Base-by-base conservation (phyloP, 1,284 basidiomycete species). In the Boletellus sp. region DNA sequence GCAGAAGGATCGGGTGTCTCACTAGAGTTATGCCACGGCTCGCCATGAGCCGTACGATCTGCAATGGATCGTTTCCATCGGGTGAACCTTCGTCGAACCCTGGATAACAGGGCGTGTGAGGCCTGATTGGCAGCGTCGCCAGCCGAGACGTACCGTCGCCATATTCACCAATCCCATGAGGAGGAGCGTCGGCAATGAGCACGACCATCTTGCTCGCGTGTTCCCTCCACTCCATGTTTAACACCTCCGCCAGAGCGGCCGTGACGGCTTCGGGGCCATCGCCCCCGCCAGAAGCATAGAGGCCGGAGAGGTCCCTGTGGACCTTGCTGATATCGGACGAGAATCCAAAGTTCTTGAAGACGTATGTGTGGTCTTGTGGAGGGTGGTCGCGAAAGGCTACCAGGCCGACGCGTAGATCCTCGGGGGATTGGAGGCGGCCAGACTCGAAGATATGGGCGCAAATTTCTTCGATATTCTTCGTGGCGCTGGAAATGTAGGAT, bases 181-280 rank as follows among this genome's bases (percentile, higher is more conserved):
- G 94, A 21, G 95, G 96, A 1, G 95, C 95, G 75, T 99, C 96
- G 9, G 96, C 93, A 58, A 98, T 94, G 55, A 94, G 78, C 6
- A 94, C 91, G 39, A 93, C 81, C 89, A 99, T 97, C 73, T 91
- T 96, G 61, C 89, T 93, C 14, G 95, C 92, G 43, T 82, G 70
- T 40, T 79, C 75, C 55, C 96, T 77, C 96, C 96, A 99, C 32
- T 94, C 87, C 80, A 97, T 87, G 46, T 82, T 80, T 55, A 94
- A 64, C 13, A 85, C 86, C 55, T 94, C 93, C 8, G 84, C 84
- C 68, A 99, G 73, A 10, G 89, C 95, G 4, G 95, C 94, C 0
- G 96, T 99, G 48, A 97, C 91, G 4, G 94, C 96, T 66, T 99
- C 96, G 0, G 96, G 96, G 0, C 96, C 95, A 73, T 99, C 95